A percentile compares a stretch with the other conserved stretches of the same genome.
phyloP scores from a whole-genome alignment of 75 land plant genomes.

The Sequoiadendron giganteum region DNA sequence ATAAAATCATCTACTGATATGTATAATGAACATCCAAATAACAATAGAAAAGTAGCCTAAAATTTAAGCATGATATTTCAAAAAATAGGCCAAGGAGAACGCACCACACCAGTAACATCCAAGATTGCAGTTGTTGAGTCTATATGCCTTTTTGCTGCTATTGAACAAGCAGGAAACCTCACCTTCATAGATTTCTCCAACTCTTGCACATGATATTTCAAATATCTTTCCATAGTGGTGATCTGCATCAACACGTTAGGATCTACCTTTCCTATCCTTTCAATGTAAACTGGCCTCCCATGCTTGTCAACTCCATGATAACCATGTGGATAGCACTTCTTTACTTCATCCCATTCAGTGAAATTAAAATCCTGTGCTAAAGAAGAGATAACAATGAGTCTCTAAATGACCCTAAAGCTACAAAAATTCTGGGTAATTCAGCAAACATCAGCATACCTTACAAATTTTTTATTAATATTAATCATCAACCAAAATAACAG shows the following conservation, averaged over 20 bases:
- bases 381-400: background rate
- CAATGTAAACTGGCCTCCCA: slow-evolving; percentile 66
- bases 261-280: slow-evolving; percentile 52
- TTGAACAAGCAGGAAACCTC: slow-evolving; percentile 63
- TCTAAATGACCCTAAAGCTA: background rate
- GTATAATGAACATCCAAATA: background rate
- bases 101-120: slow-evolving; percentile 61
- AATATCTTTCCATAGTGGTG: slow-evolving; percentile 53
- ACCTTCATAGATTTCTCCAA: slow-evolving; percentile 43
- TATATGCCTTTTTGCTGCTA: slow-evolving; percentile 48
- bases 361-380: slow-evolving; percentile 38
- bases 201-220: slow-evolving; percentile 48
- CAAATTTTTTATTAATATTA: background rate
- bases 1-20: background rate
- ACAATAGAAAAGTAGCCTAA: background rate
- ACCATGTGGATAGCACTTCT: slow-evolving; percentile 62
- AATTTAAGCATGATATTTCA: background rate
- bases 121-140: slow-evolving; percentile 53
- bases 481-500: background rate
- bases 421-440: background rate
- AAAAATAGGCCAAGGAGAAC: background rate
- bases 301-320: slow-evolving; percentile 59
- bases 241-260: slow-evolving; percentile 31
- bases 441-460: background rate
- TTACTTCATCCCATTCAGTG: slow-evolving; percentile 37